A percentile compares a stretch with the other conserved stretches of the same genome.
phyloP scores from a whole-genome alignment of 1,284 basidiomycete species.

The Sphagnurus paluster region DNA sequence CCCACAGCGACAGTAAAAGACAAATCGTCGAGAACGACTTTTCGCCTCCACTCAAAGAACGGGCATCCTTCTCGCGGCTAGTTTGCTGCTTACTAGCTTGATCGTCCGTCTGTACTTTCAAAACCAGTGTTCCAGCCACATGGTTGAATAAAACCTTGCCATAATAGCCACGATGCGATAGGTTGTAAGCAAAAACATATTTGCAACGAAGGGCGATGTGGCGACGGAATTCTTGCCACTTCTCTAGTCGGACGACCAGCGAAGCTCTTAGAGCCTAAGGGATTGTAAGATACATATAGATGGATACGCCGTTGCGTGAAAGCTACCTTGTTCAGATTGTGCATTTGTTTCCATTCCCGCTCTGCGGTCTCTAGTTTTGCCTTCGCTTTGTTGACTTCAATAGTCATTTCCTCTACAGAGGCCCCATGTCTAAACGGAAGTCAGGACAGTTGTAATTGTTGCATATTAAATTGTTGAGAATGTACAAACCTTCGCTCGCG shows the following conservation, averaged over 20 bases:
- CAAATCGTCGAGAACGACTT: slow-evolving; percentile 98
- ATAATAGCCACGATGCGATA: slow-evolving; percentile 83
- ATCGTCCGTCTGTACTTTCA: slow-evolving; percentile 82
- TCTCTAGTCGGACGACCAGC: slow-evolving; percentile 60
- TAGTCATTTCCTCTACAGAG: slow-evolving; percentile 74
- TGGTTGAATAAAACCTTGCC: slow-evolving; percentile 90
- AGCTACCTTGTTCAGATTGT: slow-evolving; percentile 61
- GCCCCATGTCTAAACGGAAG: slow-evolving; percentile 61
- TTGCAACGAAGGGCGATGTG: slow-evolving; percentile 88
- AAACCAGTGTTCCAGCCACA: slow-evolving; percentile 57
- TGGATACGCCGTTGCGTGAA: not conserved
- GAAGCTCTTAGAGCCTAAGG: slow-evolving; percentile 63
- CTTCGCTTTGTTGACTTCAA: slow-evolving; percentile 65
- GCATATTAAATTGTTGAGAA: slow-evolving; percentile 35
- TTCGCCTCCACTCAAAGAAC: slow-evolving; percentile 89
- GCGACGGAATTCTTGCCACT: slow-evolving; percentile 87
- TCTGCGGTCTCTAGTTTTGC: slow-evolving; percentile 56
- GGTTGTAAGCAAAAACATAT: slow-evolving; percentile 78
- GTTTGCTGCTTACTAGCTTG: slow-evolving; percentile 59
- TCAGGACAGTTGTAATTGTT: slow-evolving; percentile 6
- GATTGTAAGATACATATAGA: not conserved
- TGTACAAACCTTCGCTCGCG: slow-evolving; percentile 72
- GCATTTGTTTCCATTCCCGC: slow-evolving; percentile 62
- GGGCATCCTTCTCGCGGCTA: slow-evolving; percentile 72
- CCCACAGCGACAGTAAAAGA: slow-evolving; percentile 91